Percentiles rank a stretch among this genome's conserved stretches.
Evolutionary conservation across 768 basidiomycete species (phyloP).

Genomic region (Lentinula boryana): DNA sequence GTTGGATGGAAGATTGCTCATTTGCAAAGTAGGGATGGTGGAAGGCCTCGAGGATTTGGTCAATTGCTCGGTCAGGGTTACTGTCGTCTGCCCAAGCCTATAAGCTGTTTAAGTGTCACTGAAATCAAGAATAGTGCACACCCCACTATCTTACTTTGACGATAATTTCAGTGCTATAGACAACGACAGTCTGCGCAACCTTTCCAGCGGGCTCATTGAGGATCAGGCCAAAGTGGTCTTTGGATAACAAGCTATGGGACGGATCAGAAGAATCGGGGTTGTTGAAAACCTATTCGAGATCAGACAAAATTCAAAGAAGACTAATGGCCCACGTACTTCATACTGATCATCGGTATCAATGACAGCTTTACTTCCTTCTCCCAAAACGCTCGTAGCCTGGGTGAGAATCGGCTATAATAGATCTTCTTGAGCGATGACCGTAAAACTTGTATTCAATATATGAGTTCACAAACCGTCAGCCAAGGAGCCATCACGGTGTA

Average conservation of each 20-base stretch:
- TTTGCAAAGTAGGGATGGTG: constrained; percentile 65
- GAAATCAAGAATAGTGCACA: not conserved
- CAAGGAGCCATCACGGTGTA: constrained; percentile 66
- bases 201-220: constrained; percentile 74
- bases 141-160: constrained; percentile 32
- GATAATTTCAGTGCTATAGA: constrained; percentile 52
- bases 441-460: not conserved
- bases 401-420: constrained; percentile 49
- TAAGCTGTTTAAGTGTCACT: not conserved
- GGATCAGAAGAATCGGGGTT: constrained; percentile 65
- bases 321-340: constrained; percentile 27
- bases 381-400: constrained; percentile 49
- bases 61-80: constrained; percentile 38
- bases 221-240: constrained; percentile 71
- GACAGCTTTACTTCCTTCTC: constrained; percentile 61
- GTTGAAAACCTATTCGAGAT: constrained; percentile 49
- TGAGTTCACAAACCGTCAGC: constrained; percentile 34
- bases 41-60: constrained; percentile 57
- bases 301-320: not conserved
- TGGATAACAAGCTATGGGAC: constrained; percentile 67
- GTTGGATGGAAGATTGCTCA: constrained; percentile 47
- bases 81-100: constrained; percentile 46
- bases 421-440: not conserved
- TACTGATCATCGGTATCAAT: constrained; percentile 68
- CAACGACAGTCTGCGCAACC: constrained; percentile 62